Percentiles rank a stretch among this genome's conserved stretches.
Evolutionary conservation across 257 asterid genomes (phyloP).

Genomic region (Ligustrum vulgare): DNA sequence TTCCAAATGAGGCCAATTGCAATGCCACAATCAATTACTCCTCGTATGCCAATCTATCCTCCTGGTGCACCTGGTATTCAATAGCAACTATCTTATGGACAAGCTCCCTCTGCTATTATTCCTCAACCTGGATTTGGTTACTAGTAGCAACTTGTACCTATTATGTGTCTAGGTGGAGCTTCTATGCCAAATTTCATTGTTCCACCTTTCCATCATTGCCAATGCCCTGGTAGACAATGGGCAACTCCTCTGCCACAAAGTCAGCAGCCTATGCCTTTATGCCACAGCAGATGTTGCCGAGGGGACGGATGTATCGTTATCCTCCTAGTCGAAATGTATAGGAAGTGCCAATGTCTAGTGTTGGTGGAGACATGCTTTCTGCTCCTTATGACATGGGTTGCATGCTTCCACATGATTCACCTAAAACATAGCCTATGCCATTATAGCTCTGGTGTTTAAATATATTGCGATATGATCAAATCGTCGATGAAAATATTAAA

Average conservation of each 20-base stretch:
- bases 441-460: no score
- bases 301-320: neutral
- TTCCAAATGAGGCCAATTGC: constrained; percentile 36
- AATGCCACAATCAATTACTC: constrained; percentile 30
- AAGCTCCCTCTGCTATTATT: no score
- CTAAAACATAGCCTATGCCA: no score
- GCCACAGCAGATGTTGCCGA: constrained; percentile 41
- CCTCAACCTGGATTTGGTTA: constrained; percentile 59
- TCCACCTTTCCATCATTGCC: constrained; percentile 51
- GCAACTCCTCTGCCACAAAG: constrained; percentile 45
- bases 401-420: no score
- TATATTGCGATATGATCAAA: no score
- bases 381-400: no score
- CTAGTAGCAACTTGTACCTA: constrained; percentile 66
- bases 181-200: constrained; percentile 53
- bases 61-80: constrained; percentile 37
- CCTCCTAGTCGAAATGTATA: neutral
- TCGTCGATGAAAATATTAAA: no score
- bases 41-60: constrained; percentile 37
- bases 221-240: constrained; percentile 54
- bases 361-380: constrained; percentile 65
- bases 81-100: constrained; percentile 34
- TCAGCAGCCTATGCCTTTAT: constrained; percentile 51
- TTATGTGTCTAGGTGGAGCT: constrained; percentile 57
- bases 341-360: constrained; percentile 47